Conservation (phyloP, 768 basidiomycete species). For the Boletales sp. region DNA sequence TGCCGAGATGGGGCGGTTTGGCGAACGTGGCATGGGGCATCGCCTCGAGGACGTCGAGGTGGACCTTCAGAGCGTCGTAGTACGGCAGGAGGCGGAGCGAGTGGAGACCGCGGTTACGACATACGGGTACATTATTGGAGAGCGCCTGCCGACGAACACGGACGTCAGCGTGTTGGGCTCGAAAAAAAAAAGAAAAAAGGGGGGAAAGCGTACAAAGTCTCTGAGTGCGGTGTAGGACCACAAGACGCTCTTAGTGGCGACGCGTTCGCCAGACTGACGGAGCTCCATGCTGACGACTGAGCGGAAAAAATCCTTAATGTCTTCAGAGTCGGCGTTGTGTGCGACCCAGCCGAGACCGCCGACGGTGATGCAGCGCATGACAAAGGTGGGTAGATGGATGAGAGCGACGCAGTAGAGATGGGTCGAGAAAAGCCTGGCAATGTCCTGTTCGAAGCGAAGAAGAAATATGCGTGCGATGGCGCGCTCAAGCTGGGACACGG, state of each 20-base stretch:
- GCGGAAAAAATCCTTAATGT: slow-evolving; percentile 72
- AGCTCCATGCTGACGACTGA: slow-evolving; percentile 71
- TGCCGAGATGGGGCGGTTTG: slow-evolving; percentile 64
- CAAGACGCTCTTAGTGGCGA: slow-evolving; percentile 74
- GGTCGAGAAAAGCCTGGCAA: slow-evolving; percentile 70
- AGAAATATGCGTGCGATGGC: slow-evolving; percentile 66
- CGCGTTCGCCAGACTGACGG: slow-evolving; percentile 71
- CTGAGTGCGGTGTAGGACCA: slow-evolving; percentile 78
- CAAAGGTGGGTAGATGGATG: slow-evolving; percentile 62
- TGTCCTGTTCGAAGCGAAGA: slow-evolving; percentile 70
- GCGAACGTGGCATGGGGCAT: slow-evolving; percentile 54
- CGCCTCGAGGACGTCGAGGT: slow-evolving; percentile 59
- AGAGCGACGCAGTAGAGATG: slow-evolving; percentile 62
- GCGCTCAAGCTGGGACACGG: slow-evolving; percentile 65
- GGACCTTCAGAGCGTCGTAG: slow-evolving; percentile 54
- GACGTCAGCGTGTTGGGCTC: background rate
- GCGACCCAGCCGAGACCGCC: slow-evolving; percentile 69
- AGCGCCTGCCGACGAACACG: slow-evolving; percentile 44
- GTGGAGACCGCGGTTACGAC: slow-evolving; percentile 61
- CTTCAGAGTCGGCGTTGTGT: slow-evolving; percentile 61
- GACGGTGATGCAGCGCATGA: slow-evolving; percentile 59
- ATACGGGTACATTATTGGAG: slow-evolving; percentile 66
- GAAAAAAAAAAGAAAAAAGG: background rate
- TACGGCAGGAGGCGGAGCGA: slow-evolving; percentile 62
- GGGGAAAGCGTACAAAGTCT: slow-evolving; percentile 57